Percentiles rank a stretch among this genome's conserved stretches.
These are phyloP conservation scores for Naganishia cerealis DNA, from an alignment of 1,284 basidiomycete species.

Conservation along the genomic window DNA sequence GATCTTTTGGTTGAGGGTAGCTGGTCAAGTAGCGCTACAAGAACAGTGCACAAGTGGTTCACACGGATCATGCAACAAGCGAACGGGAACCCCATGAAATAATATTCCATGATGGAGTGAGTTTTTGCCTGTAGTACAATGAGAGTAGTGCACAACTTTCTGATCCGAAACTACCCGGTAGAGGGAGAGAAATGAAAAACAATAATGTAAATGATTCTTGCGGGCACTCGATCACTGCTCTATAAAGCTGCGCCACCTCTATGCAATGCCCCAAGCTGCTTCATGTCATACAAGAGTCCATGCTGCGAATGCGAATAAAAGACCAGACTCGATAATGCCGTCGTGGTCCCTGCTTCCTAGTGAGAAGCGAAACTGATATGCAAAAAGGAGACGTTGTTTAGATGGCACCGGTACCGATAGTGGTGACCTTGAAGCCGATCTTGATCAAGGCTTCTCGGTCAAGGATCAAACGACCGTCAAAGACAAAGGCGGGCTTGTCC, in stretches of 20 bases:
- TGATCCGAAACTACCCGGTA: conserved; percentile 4
- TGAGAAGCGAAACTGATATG: conserved; percentile 15
- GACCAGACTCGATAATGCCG: conserved; percentile 8
- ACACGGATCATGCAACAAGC: background rate
- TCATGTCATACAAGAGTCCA: conserved; percentile 26
- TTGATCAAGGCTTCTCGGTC: conserved; percentile 73
- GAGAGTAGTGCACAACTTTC: conserved; percentile 14
- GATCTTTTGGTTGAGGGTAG: too few relatives aligned
- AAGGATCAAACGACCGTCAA: conserved; percentile 80
- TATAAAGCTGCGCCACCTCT: conserved; percentile 6
- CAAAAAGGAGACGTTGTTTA: background rate
- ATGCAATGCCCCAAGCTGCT: conserved; percentile 18
- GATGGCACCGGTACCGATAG: conserved; percentile 51
- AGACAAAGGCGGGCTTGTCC: conserved; percentile 94
- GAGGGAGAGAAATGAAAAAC: conserved; percentile 2
- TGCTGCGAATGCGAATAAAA: conserved; percentile 24
- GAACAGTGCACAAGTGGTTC: background rate
- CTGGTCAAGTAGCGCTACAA: too few relatives aligned
- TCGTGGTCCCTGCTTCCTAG: conserved; percentile 7
- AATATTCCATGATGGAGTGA: background rate
- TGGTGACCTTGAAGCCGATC: conserved; percentile 86
- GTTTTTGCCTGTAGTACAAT: conserved; percentile 19
- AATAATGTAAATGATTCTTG: background rate
- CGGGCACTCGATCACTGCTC: background rate
- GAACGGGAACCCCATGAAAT: background rate